phyloP scores from a whole-genome alignment of 202 grass and related monocot genomes.

The Panicum hallii region DNA sequence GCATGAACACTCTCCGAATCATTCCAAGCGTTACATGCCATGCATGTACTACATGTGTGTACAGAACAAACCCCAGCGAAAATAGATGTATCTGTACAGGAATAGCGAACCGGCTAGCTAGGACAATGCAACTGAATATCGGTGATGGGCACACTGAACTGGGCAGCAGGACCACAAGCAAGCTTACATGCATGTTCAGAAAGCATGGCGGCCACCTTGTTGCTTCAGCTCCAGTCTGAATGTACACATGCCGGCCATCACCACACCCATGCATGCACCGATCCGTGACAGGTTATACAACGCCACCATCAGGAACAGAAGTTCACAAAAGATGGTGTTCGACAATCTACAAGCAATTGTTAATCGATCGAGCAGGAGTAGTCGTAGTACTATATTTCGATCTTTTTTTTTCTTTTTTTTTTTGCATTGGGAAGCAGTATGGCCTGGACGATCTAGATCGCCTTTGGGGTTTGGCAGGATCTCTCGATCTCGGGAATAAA shows the following conservation, averaged over 20 bases:
- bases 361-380: not conserved
- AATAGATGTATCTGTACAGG: not conserved
- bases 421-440: not conserved
- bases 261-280: not conserved
- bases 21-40: slow-evolving; percentile 37
- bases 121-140: slow-evolving; percentile 27
- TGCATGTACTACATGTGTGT: not conserved
- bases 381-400: not conserved
- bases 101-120: not conserved
- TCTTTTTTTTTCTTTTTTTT: not conserved
- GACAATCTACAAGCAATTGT: not conserved
- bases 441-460: slow-evolving; percentile 28
- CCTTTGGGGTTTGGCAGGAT: slow-evolving; percentile 36
- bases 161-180: slow-evolving; percentile 45
- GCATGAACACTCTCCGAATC: slow-evolving; percentile 28
- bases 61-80: slow-evolving; percentile 15
- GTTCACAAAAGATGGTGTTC: not conserved
- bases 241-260: slow-evolving; percentile 27
- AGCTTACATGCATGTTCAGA: slow-evolving; percentile 25
- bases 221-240: slow-evolving; percentile 41
- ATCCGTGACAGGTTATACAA: not conserved
- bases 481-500: slow-evolving; percentile 49
- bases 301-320: not conserved
- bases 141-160: slow-evolving; percentile 45
- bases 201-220: slow-evolving; percentile 38